Conservation (phyloP, 768 basidiomycete species). For the Hemileccinum impolitum region DNA sequence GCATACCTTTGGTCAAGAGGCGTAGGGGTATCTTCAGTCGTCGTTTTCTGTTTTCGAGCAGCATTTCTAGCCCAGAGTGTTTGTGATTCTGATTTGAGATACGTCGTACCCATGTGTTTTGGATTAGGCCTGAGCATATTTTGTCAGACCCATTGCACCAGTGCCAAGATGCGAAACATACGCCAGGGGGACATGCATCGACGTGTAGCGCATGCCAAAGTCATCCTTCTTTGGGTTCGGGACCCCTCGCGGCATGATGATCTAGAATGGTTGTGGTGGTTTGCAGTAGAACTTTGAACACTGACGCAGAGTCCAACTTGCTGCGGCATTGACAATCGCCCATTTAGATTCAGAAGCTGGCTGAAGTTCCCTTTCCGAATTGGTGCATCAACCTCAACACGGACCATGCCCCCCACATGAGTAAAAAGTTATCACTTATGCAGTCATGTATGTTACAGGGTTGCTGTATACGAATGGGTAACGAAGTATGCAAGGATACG, state of each 20-base stretch:
- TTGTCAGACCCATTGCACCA: constrained; percentile 11
- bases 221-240: constrained; percentile 81
- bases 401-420: neutral
- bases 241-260: constrained; percentile 73
- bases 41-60: constrained; percentile 46
- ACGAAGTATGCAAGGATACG: constrained; percentile 10
- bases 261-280: neutral
- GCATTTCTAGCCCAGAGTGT: constrained; percentile 72
- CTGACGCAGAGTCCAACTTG: neutral
- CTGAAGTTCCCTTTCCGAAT: constrained; percentile 11
- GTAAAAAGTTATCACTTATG: constrained; percentile 1
- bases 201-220: constrained; percentile 75
- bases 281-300: neutral
- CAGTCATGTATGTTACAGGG: constrained; percentile 21
- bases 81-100: constrained; percentile 74
- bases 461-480: constrained; percentile 15
- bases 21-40: constrained; percentile 36
- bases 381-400: neutral
- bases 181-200: constrained; percentile 78
- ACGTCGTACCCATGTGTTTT: constrained; percentile 74
- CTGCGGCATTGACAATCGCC: neutral
- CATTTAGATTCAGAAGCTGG: neutral
- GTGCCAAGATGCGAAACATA: constrained; percentile 32
- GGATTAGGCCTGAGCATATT: constrained; percentile 60
- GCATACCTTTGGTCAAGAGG: constrained; percentile 47